Base-by-base conservation (phyloP, 2,329 filamentous ascomycete genomes). In the Claviceps pazoutovae region DNA sequence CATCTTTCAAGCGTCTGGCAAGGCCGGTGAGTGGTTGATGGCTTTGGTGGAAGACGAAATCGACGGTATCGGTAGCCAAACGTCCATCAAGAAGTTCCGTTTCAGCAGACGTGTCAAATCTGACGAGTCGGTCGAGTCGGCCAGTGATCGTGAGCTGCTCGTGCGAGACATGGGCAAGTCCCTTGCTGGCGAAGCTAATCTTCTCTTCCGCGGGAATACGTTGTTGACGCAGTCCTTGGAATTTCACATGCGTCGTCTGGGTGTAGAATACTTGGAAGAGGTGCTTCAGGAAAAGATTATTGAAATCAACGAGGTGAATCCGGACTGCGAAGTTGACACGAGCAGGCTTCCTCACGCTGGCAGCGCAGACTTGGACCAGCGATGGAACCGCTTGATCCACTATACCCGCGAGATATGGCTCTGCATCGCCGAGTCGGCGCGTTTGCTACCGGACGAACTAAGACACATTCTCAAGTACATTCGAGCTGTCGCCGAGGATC, bases 1-100 rank as follows among this genome's bases (percentile, higher is more conserved):
- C 64, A 95, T 98, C 50, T 98, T 91, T 61, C 93, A 98, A 63
- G 90, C 95, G 3, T 91, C 89, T 2, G 88, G 88, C 0, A 80
- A 80, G 39, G 86, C 87, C 2, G 78, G 78, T 44, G 88, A 96
- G 54, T 98, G 93, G 93, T 76, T 98, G 21, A 93, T 88, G 74
- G 83, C 88, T 2, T 73, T 98, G 42, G 87, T 96, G 0, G 93
- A 98, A 66, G 91, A 97, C 62, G 93, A 98, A 66, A 97, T 98
- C 53, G 93, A 97, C 61, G 91, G 91, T 0, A 83, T 93, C 17
- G 81, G 88, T 51, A 94, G 84, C 62, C 89, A 95, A 59, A 81
- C 82, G 14, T 80, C 84, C 0, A 78, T 84, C 56, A 88, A 83
- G 73, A 74, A 85, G 75, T 64, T 82, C 74, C 76, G 86, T 3